phyloP scores from a whole-genome alignment of 164 flowering plant species.

The Santalum album region DNA sequence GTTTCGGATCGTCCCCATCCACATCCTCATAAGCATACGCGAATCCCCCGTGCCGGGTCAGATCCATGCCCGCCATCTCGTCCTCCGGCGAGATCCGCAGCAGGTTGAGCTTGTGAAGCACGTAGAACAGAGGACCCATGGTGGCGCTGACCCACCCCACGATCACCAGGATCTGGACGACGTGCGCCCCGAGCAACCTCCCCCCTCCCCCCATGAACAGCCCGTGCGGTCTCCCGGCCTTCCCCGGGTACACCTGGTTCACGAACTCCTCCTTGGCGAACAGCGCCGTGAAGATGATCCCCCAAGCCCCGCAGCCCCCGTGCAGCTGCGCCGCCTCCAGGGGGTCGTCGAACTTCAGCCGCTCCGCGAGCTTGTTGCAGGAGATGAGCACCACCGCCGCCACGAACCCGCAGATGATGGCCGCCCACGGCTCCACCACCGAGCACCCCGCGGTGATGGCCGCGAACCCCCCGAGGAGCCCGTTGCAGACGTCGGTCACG shows the following conservation, averaged over 20 bases:
- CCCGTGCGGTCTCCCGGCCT: slow-evolving; percentile 47
- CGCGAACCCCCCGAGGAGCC: slow-evolving; percentile 70
- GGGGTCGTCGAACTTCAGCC: slow-evolving; percentile 55
- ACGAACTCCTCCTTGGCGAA: slow-evolving; percentile 53
- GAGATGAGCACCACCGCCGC: slow-evolving; percentile 50
- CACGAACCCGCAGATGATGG: slow-evolving; percentile 66
- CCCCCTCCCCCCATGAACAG: slow-evolving; percentile 82
- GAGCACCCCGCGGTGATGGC: slow-evolving; percentile 72
- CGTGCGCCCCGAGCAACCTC: slow-evolving; percentile 49
- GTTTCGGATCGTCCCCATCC: slow-evolving; percentile 27
- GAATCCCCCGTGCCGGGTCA: slow-evolving; percentile 76
- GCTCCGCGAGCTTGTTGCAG: slow-evolving; percentile 49
- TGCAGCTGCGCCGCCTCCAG: slow-evolving; percentile 76
- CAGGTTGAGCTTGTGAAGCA: slow-evolving; percentile 36
- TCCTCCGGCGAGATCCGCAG: slow-evolving; percentile 61
- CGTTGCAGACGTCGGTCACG: slow-evolving; percentile 70
- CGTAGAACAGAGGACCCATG: slow-evolving; percentile 62
- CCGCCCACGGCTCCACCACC: slow-evolving; percentile 87
- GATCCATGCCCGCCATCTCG: slow-evolving; percentile 79
- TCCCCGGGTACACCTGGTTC: slow-evolving; percentile 37
- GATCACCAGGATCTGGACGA: slow-evolving; percentile 59
- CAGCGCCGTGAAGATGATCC: slow-evolving; percentile 63
- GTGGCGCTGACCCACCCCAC: slow-evolving; percentile 68
- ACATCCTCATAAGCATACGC: slow-evolving; percentile 42
- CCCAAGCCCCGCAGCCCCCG: slow-evolving; percentile 90